Evolutionary conservation across 2,329 filamentous ascomycete genomes (phyloP).

Genomic region (Polytolypa hystricis): DNA sequence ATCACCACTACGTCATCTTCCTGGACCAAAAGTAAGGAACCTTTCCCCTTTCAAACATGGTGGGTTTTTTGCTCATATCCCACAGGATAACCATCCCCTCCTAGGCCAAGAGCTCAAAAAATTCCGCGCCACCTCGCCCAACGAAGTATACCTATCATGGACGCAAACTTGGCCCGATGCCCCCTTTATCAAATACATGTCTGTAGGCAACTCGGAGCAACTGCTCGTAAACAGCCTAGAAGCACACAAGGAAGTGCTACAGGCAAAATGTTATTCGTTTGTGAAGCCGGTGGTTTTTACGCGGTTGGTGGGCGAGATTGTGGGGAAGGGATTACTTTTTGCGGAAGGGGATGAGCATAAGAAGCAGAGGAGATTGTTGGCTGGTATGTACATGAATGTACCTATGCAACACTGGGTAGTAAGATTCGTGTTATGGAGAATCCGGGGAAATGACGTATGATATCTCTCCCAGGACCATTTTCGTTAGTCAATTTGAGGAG

Average conservation of each 20-base stretch:
- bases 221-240: slow-evolving; percentile 28
- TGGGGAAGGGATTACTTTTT: slow-evolving; percentile 28
- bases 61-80: neutral
- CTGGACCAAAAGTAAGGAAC: neutral
- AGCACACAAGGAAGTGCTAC: slow-evolving; percentile 29
- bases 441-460: neutral
- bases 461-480: slow-evolving; percentile 21
- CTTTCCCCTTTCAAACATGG: neutral
- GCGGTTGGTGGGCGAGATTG: slow-evolving; percentile 26
- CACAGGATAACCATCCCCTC: neutral
- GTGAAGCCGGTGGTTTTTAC: slow-evolving; percentile 26
- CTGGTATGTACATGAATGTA: slow-evolving; percentile 9
- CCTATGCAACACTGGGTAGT: no score
- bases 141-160: slow-evolving; percentile 21
- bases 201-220: slow-evolving; percentile 26
- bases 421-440: no score
- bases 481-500: slow-evolving; percentile 23
- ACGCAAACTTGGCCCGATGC: slow-evolving; percentile 22
- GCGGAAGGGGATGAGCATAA: slow-evolving; percentile 28
- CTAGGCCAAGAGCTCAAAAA: slow-evolving; percentile 32
- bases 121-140: slow-evolving; percentile 19
- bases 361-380: slow-evolving; percentile 25
- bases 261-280: slow-evolving; percentile 31
- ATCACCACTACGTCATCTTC: neutral
- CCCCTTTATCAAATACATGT: slow-evolving; percentile 31